phyloP scores from a whole-genome alignment of 176 grass and related monocot species.

The Carex myosuroides region DNA sequence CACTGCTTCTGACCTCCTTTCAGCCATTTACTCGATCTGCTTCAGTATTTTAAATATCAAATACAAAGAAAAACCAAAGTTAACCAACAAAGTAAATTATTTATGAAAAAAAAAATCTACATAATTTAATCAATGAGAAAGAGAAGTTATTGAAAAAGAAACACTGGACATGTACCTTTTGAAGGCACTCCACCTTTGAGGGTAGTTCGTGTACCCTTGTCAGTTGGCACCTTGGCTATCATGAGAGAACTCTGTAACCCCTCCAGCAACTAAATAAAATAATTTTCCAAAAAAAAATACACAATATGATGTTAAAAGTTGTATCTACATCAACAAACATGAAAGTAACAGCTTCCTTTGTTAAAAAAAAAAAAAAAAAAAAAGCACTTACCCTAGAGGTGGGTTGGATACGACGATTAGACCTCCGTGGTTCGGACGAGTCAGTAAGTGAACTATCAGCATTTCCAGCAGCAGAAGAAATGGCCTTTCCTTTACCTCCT shows the following conservation, averaged over 20 bases:
- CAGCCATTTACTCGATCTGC: constrained; percentile 48
- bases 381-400: constrained; percentile 65
- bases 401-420: constrained; percentile 88
- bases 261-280: constrained; percentile 60
- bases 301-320: constrained; percentile 17
- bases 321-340: constrained; percentile 2
- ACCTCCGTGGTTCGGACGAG: constrained; percentile 65
- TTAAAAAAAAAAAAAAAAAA: neutral
- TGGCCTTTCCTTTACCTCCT: constrained; percentile 30
- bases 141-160: neutral
- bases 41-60: constrained; percentile 10
- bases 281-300: neutral
- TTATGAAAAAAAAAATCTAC: neutral
- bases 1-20: constrained; percentile 21
- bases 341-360: neutral
- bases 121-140: neutral
- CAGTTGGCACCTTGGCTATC: constrained; percentile 63
- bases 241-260: constrained; percentile 92
- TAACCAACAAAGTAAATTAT: neutral
- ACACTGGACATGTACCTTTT: constrained; percentile 43
- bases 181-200: constrained; percentile 39
- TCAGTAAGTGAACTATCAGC: constrained; percentile 35
- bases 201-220: constrained; percentile 52
- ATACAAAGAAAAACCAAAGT: constrained; percentile 5
- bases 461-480: constrained; percentile 34